Percentiles rank a stretch among this genome's conserved stretches.
Conservation (phyloP, 228 moss, liverwort and hornwort genomes). For the Sphagnum magellanicum region DNA sequence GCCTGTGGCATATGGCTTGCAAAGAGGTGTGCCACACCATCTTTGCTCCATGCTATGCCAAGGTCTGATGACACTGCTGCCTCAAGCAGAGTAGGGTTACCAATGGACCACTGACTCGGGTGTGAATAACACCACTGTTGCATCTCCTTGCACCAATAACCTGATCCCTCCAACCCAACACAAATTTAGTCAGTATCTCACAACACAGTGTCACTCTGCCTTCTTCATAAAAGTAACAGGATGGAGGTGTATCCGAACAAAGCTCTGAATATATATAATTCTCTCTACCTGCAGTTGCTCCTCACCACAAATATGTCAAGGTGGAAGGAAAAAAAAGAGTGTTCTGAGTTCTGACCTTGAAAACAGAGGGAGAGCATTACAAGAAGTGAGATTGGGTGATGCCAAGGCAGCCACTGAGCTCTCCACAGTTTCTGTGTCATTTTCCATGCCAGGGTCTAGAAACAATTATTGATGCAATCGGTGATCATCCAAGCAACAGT, state of each 20-base stretch:
- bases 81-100: slow-evolving; percentile 34
- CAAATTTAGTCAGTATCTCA: too few species aligned
- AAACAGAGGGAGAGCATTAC: slow-evolving; percentile 48
- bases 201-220: too few species aligned
- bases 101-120: slow-evolving; percentile 45
- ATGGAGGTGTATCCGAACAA: too few species aligned
- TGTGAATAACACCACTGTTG: slow-evolving; percentile 51
- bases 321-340: too few species aligned
- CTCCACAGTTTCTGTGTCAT: slow-evolving; percentile 33
- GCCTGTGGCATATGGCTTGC: slow-evolving; percentile 21
- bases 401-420: slow-evolving; percentile 40
- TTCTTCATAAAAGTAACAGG: background rate
- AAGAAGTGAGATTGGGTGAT: slow-evolving; percentile 36
- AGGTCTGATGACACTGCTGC: slow-evolving; percentile 54
- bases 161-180: slow-evolving; percentile 18
- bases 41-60: slow-evolving; percentile 56
- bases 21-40: slow-evolving; percentile 53
- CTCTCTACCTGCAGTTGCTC: too few species aligned
- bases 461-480: too few species aligned
- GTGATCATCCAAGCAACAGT: too few species aligned
- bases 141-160: slow-evolving; percentile 42
- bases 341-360: slow-evolving; percentile 30
- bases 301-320: too few species aligned
- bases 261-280: background rate
- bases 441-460: too few species aligned